Evolutionary conservation across 2,329 filamentous ascomycete species (phyloP), one percentile per base, ranked within the genome.

Genomic region (Cryoendolithus antarcticus): DNA sequence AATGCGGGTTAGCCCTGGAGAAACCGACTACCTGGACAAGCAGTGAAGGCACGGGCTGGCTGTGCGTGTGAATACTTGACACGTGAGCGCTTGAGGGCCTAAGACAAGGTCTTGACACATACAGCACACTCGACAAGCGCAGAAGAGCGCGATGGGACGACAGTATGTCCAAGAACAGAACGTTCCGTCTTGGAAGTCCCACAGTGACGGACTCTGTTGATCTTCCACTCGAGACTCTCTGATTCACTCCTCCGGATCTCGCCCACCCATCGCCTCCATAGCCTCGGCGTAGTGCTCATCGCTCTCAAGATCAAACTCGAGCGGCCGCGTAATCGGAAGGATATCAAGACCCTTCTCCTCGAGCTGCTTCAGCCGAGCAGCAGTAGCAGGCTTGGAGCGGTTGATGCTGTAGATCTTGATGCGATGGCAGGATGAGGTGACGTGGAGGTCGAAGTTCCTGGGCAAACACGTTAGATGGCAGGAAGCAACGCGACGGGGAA

Each of bases 391-490:
- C 29, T 60, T 65, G 2, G 57, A 62, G 47, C 59, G 66, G 56
- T 80, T 80, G 38, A 80, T 67, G 47, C 75, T 80, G 55, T 79
- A 81, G 5, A 80, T 56, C 37, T 66, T 70, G 47, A 80, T 65
- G 1, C 74, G 64, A 44, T 80, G 77, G 41, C 71, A 76, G 1
- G 68, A 74, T 5, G 67, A 72, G 0, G 76, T 81, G 3, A 81
- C 75, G 49, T 80, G 77, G 12, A 81, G 57, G 10, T 72, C 76
- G 74, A 75, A 80, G 49, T 81, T 81, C 69, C 66, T 51, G 29
- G 21, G 9, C 9, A 39, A 44, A 37, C 45, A 44, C 38, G 38
- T 43, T 12, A 45, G 35, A 11, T 15, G 19, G 11, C 32, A n/a
- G 34, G 24, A 34, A 27, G 24, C 4, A 11, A 33, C 19, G 34